phyloP scores from a whole-genome alignment of 2,329 filamentous ascomycete genomes.

The Ophiobolus disseminans region DNA sequence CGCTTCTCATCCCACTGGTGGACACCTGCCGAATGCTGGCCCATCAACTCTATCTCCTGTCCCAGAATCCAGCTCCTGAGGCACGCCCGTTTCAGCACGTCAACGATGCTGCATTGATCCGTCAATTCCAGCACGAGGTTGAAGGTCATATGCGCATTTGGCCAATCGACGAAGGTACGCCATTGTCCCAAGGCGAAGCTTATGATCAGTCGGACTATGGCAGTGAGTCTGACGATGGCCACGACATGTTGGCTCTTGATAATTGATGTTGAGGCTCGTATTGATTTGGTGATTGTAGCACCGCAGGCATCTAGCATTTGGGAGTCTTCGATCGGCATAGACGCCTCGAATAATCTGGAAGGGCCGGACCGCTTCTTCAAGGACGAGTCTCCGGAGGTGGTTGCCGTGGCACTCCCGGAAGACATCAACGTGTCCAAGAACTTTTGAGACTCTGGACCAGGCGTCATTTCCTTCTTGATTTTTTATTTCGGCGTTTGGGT shows the following conservation, averaged over 20 bases:
- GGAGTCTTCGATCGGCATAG: too few species aligned
- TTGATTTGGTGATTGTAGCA: slow-evolving; percentile 2
- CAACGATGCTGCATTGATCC: slow-evolving; percentile 34
- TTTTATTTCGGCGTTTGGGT: not conserved
- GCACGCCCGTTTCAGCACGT: slow-evolving; percentile 25
- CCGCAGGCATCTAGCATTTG: not conserved
- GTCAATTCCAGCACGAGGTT: slow-evolving; percentile 30
- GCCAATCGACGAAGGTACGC: slow-evolving; percentile 36
- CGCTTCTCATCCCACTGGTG: slow-evolving; percentile 36
- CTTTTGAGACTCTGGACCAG: not conserved
- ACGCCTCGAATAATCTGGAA: not conserved
- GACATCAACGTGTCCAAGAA: slow-evolving; percentile 3
- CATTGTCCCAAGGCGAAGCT: slow-evolving; percentile 38
- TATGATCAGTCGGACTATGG: slow-evolving; percentile 48
- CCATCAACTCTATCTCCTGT: slow-evolving; percentile 26
- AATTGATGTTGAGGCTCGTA: slow-evolving; percentile 13
- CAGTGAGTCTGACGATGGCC: slow-evolving; percentile 45
- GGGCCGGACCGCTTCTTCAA: not conserved
- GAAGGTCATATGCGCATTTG: slow-evolving; percentile 32
- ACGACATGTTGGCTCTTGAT: slow-evolving; percentile 34
- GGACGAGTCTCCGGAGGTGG: not conserved
- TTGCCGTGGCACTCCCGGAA: not conserved
- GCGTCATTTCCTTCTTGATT: not conserved
- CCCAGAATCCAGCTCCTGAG: slow-evolving; percentile 26
- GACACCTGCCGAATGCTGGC: slow-evolving; percentile 26